These are phyloP conservation scores for Penicillium argentinense DNA, from an alignment of 495 filamentous ascomycete species.

Conservation along the genomic window DNA sequence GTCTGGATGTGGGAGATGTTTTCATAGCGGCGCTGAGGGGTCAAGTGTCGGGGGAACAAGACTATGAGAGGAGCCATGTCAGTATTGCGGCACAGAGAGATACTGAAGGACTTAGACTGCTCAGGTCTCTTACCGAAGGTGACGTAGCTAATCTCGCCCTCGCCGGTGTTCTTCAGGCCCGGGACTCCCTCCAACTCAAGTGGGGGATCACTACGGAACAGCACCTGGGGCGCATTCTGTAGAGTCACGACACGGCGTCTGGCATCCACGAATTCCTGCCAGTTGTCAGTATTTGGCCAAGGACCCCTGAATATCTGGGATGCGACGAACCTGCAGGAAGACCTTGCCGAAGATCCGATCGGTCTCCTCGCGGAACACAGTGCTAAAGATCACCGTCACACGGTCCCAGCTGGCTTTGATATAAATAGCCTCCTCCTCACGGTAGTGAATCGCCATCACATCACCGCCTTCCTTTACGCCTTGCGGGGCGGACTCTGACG, in stretches of 20 bases:
- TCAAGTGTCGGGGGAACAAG: constrained; percentile 92
- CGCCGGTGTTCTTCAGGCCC: constrained; percentile 67
- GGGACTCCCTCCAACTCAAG: constrained; percentile 85
- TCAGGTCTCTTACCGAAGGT: constrained; percentile 96
- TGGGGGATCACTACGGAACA: constrained; percentile 92
- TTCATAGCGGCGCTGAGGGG: constrained; percentile 82
- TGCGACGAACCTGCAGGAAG: constrained; percentile 63
- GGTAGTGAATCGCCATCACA: constrained; percentile 95
- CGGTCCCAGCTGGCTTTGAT: constrained; percentile 96
- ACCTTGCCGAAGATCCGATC: constrained; percentile 97
- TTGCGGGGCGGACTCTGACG: constrained; percentile 85
- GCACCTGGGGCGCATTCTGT: constrained; percentile 97
- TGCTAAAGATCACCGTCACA: constrained; percentile 98
- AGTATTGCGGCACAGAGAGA: constrained; percentile 3
- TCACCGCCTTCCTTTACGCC: constrained; percentile 85
- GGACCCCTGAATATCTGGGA: neutral
- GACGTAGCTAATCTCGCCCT: constrained; percentile 90
- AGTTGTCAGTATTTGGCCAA: neutral
- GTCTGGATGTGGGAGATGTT: constrained; percentile 99
- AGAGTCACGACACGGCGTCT: constrained; percentile 76
- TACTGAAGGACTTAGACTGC: neutral
- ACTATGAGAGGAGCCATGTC: constrained; percentile 57
- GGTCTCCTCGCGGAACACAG: constrained; percentile 95
- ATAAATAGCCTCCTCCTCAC: constrained; percentile 99
- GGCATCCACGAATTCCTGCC: constrained; percentile 92